Evolutionary conservation across 2,329 filamentous ascomycete species (phyloP), one percentile per base, ranked within the genome.

Genomic region (Aspergillus sp.): DNA sequence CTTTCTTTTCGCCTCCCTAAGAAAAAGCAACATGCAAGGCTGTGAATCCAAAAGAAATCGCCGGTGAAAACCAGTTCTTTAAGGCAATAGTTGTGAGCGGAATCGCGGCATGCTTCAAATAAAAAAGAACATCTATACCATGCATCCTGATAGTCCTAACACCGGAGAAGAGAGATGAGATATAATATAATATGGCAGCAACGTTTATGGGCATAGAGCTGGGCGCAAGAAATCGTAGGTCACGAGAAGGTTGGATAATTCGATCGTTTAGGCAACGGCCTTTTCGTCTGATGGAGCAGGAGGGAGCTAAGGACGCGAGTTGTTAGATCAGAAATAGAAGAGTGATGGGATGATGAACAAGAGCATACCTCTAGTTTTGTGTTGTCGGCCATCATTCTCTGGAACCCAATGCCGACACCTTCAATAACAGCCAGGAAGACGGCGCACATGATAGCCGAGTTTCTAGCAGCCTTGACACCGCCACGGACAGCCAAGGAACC

Each of bases 371-470:
- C 91, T 67, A 96, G 80, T 79, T 89, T 89, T 63, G 91, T 96
- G 75, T 88, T 89, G 63, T 92, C 90, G 37, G 93, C 90, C 85
- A 96, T 90, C 89, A 96, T 92, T 76, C 93, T 88, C 76, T 92
- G 90, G 80, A 97, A 93, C 8, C 90, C 93, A 72, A 99, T 98
- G 68, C 93, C 93, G 55, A 98, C 95, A 69, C 95, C 93, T 78
- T 99, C 93, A 63, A 99, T 98, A 64, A 99, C 93, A 51, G 91
- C 95, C 46, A 99, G 82, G 70, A 99, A 84, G 64, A 96, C 90
- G 25, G 91, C 95, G 76, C 95, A 98, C 66, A 93, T 95, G 70
- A 99, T 98, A 62, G 95, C 95, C 60, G 91, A 93, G 78, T 98
- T 98, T 69, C 95, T 85, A 63, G 95, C 92, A 21, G 93, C 91